Percentiles rank a stretch among this genome's conserved stretches.
These are phyloP conservation scores for Yamadazyma sp. DNA, from an alignment of 805 yeast species.

Conservation along the genomic window DNA sequence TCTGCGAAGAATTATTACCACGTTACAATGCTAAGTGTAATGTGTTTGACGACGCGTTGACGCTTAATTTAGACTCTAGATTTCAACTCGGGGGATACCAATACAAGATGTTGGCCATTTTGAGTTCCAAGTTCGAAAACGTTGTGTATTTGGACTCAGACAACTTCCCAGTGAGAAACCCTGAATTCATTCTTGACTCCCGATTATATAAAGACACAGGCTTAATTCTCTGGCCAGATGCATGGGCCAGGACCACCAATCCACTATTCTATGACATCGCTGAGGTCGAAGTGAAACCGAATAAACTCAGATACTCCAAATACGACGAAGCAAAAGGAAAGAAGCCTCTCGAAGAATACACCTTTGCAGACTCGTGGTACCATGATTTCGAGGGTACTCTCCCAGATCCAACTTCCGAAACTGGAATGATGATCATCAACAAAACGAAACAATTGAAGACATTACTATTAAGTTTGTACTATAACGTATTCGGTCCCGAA, in stretches of 20 bases:
- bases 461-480: slow-evolving; percentile 58
- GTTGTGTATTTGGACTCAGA: slow-evolving; percentile 53
- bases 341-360: slow-evolving; percentile 24
- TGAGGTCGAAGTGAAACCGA: slow-evolving; percentile 30
- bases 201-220: slow-evolving; percentile 46
- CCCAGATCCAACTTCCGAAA: slow-evolving; percentile 68
- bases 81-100: slow-evolving; percentile 46
- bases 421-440: slow-evolving; percentile 67
- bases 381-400: slow-evolving; percentile 65
- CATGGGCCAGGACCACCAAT: slow-evolving; percentile 67
- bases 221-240: slow-evolving; percentile 65
- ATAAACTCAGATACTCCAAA: slow-evolving; percentile 32
- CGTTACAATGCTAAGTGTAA: slow-evolving; percentile 47
- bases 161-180: slow-evolving; percentile 43
- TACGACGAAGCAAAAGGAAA: slow-evolving; percentile 38
- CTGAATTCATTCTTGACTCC: slow-evolving; percentile 48
- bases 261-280: slow-evolving; percentile 61
- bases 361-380: slow-evolving; percentile 35
- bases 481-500: slow-evolving; percentile 63
- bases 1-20: slow-evolving; percentile 47
- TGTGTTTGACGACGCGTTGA: slow-evolving; percentile 34
- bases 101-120: slow-evolving; percentile 55
- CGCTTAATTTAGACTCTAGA: slow-evolving; percentile 15
- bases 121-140: slow-evolving; percentile 57
- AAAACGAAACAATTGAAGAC: slow-evolving; percentile 60